Base-by-base conservation (phyloP, 768 basidiomycete genomes). In the Piloderma croceum region DNA sequence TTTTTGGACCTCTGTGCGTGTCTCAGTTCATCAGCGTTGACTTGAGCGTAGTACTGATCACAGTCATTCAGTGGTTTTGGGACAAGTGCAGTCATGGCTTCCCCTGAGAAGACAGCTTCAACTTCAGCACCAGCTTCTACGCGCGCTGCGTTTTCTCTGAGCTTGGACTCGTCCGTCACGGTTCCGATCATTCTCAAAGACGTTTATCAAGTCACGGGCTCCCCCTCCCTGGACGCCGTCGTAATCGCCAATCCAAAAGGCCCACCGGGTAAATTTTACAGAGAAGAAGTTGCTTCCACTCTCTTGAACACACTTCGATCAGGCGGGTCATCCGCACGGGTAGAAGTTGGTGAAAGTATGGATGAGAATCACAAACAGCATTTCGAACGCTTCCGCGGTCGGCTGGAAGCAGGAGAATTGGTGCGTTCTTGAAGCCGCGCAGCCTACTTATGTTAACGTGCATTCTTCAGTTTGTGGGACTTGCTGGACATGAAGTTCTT, bases 1-100 rank as follows among this genome's bases (percentile, higher is more conserved):
- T 83, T 20, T 83, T 83, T 48, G 80, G 79, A 17, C 76, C 78
- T 38, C 54, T 81, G 81, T 81, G 40, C 49, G 79, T 64, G 25
- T 41, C 39, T 43, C 45, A 42, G n/a, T 36, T 32, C 27, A 36
- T 50, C 38, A 31, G 38, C 23, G 27, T 23, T n/a, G 9, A 20
- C 24, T 25, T 18, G 12, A 23, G 24, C 43, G n/a, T 18, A 20
- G 34, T 45, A 41, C 31, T 45, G 23, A 46, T 31, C 19, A 31
- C 24, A 22, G 17, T 40, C 52, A 44, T 40, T 11, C 35, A 73
- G 70, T 38, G 64, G 63, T 7, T 46, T 68, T 41, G 71, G 65
- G 10, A 62, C 59, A 6, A 57, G 63, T 24, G 41, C 51, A 9
- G 24, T 15, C 9, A 29, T 21, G 20, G 29, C 31, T 13, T 38